Conservation (phyloP, 2,329 filamentous ascomycete species). For the Fusarium aywerte region DNA sequence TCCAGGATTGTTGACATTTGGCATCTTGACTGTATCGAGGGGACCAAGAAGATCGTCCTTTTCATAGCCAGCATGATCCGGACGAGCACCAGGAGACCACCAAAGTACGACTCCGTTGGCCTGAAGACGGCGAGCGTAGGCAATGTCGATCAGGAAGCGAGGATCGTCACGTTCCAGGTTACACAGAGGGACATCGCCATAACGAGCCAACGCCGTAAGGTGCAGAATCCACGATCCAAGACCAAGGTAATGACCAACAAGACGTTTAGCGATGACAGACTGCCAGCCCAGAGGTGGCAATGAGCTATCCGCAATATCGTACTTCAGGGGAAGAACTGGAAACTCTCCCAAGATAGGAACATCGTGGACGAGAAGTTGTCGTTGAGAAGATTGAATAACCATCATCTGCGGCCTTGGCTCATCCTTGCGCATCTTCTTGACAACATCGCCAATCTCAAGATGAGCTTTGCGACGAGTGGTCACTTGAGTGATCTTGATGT, state of each 20-base stretch:
- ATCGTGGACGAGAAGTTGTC: conserved; percentile 82
- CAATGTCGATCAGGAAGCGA: conserved; percentile 92
- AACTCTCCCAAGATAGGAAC: conserved; percentile 86
- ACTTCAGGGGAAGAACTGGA: conserved; percentile 82
- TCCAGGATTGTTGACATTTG: conserved; percentile 89
- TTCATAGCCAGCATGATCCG: conserved; percentile 96
- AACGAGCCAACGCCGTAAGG: conserved; percentile 85
- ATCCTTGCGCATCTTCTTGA: conserved; percentile 91
- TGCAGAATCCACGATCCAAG: conserved; percentile 94
- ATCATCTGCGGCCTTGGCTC: conserved; percentile 83
- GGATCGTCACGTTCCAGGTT: conserved; percentile 96
- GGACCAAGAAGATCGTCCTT: conserved; percentile 87
- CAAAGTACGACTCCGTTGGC: conserved; percentile 94
- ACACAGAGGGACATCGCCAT: conserved; percentile 93
- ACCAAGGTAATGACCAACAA: conserved; percentile 90
- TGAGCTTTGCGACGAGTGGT: conserved; percentile 90
- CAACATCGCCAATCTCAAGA: conserved; percentile 84
- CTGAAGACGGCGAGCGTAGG: conserved; percentile 89
- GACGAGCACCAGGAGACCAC: conserved; percentile 90
- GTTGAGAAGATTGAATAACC: conserved; percentile 90
- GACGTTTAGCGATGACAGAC: conserved; percentile 82
- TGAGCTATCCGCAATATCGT: conserved; percentile 85
- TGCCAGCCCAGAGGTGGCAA: conserved; percentile 96
- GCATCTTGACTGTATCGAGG: conserved; percentile 90
- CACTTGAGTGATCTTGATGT: conserved; percentile 87